Evolutionary conservation across 192 early-diverging fungal genomes (phyloP).

Genomic region (Spinellus fusiger): DNA sequence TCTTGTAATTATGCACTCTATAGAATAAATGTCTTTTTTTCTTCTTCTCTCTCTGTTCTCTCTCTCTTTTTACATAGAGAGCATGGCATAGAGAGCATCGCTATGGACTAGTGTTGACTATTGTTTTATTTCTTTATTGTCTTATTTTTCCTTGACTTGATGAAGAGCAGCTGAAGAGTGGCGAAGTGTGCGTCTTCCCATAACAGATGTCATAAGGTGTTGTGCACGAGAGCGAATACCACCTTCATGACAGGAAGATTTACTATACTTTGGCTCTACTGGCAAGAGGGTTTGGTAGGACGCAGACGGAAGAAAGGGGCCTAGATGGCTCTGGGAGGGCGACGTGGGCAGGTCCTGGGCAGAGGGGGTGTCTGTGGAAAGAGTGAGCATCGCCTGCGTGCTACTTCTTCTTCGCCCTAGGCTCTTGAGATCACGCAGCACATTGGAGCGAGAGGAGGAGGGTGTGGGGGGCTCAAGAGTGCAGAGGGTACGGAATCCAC

Average conservation of each 20-base stretch:
- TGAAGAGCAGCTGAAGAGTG: too few relatives aligned
- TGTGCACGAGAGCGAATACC: background rate
- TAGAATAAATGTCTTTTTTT: background rate
- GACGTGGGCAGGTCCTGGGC: too few relatives aligned
- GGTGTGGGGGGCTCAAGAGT: conserved; percentile 2
- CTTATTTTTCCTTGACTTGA: too few relatives aligned
- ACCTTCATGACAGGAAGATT: background rate
- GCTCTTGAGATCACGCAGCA: conserved; percentile 5
- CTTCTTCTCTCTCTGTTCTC: background rate
- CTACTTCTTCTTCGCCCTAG: background rate
- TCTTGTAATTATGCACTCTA: conserved; percentile 50
- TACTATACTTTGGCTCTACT: background rate
- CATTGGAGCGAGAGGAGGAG: background rate
- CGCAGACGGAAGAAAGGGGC: too few relatives aligned
- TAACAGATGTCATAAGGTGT: background rate
- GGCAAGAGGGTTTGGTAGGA: background rate
- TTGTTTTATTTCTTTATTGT: too few relatives aligned
- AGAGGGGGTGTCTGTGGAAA: too few relatives aligned
- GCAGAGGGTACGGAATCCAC: too few relatives aligned
- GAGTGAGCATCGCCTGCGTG: background rate
- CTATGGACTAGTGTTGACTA: too few relatives aligned
- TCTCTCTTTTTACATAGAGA: too few relatives aligned
- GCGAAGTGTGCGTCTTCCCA: background rate
- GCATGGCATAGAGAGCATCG: too few relatives aligned
- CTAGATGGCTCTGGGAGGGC: too few relatives aligned